Base-by-base conservation (phyloP, 2,329 filamentous ascomycete genomes). In the Pseudogymnoascus sp. region DNA sequence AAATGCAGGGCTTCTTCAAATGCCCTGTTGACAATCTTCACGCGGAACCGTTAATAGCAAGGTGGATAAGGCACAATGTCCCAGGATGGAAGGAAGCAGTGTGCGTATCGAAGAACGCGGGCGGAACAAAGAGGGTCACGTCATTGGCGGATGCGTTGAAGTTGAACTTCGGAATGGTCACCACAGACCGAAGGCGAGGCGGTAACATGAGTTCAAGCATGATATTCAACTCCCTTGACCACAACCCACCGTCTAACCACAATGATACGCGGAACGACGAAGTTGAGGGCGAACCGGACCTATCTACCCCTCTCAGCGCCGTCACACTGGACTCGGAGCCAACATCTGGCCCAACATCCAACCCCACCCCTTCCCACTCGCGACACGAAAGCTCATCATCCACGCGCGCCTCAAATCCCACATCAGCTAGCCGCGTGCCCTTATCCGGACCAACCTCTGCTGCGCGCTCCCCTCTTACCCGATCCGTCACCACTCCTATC, bases 1-100 rank as follows among this genome's bases (percentile, higher is more conserved):
- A 98, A 79, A 98, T 98, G 92, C 95, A 99, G 79, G 95, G 95
- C 65, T 99, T 99, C 80, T 99, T 99, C 83, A 90, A 90, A 73
- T 96, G 93, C 71, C 95, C 95, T 0, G 93, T 99, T 66, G 95
- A 99, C 77, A 98, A 99, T 74, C 87, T 99, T 62, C 92, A 96
- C 71, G 95, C 95, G 62, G 95, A 99, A 76, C 93, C 95, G 14
- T 84, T 98, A 68, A 92, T 99, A 72, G 92, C 93, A 63, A 90
- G 92, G 71, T 99, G 95, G 95, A 96, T 99, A 72, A 88, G 89
- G 66, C 86, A 89, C 75, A 95, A 97, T 73, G 89, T 99, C 41
- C 82, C 85, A 13, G 86, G 90, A 68, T 99, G 95, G 95, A 86
- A 83, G 67, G 89, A 97, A 70, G 92, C 92, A 8, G 95, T 99